Base-by-base conservation (phyloP, 2,329 filamentous ascomycete species). In the Xylaria sp. region DNA sequence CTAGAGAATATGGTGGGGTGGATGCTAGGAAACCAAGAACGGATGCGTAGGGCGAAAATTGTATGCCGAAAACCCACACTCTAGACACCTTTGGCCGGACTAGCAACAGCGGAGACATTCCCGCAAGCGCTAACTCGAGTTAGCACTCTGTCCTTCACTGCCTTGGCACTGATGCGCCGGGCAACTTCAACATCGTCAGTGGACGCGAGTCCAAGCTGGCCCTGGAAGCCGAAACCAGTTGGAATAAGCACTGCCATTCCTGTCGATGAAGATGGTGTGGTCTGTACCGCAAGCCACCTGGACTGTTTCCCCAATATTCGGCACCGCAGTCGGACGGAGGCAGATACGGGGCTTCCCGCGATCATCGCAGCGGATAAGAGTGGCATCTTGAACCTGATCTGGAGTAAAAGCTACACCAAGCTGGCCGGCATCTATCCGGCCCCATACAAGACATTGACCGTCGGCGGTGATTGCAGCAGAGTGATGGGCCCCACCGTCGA, bases 401-500 rank as follows among this genome's bases (percentile, higher is more conserved):
- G 86, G 75, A 64, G 71, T 77, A 44, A 81, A 77, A 55, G 86
- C 83, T 44, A 87, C 64, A 29, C 85, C 85, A 39, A 79, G 73
- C 49, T 80, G 78, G 17, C 74, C 74, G 27, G 73, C 76, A 65
- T 81, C 79, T 10, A 80, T 73, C 5, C 79, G 77, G 51, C 80
- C 80, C 80, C 80, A 82, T 17, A 25, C 31, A 3, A 54, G 5
- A 17, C 50, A 54, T 9, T 54, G 50, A 15, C 50, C 50, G 2
- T 11, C 33, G 25, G 50, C 50, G 0, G 50, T 38, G 11, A 54
- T 20, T 9, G 50, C 50, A 29, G 76, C 84, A 75, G 88, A 89
- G 79, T 92, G 89, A 73, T 90, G 87, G 33, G 84, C 81, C 38
- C 89, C 89, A 39, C 87, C 88, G 38, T 82, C 82, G 44, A 92